Evolutionary conservation across 108 stramenopile genomes (phyloP).

Genomic region (Epithemia pelagica): DNA sequence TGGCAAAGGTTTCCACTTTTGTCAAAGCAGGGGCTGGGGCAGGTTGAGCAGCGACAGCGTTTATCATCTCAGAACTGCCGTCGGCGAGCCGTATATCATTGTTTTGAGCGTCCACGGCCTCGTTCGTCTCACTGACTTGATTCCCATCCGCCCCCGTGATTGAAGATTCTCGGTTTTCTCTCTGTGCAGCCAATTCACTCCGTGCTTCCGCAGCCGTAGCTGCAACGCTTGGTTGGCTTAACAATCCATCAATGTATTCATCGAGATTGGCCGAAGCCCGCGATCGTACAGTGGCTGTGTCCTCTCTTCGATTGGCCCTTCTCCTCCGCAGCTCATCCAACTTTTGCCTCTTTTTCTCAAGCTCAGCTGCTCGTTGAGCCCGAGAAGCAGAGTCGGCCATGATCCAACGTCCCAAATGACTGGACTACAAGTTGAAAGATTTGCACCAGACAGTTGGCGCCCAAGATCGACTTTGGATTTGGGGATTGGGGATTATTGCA

Average conservation of each 20-base stretch:
- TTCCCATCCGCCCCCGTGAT: conserved; percentile 6
- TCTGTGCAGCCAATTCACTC: neutral
- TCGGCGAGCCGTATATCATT: neutral
- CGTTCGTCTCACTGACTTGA: neutral
- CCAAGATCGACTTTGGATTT: no score
- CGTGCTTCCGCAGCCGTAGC: conserved; percentile 6
- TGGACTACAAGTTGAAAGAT: no score
- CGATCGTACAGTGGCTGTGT: conserved; percentile 8
- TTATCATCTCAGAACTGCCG: neutral
- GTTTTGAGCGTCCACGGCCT: conserved; percentile 1
- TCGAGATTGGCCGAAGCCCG: conserved; percentile 44
- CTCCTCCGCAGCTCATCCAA: conserved; percentile 74
- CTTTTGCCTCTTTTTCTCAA: conserved; percentile 69
- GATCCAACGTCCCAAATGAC: no score
- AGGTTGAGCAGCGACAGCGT: conserved; percentile 9
- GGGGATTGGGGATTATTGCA: no score
- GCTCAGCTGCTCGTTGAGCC: conserved; percentile 37
- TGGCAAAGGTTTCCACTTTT: conserved; percentile 60
- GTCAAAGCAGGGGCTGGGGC: conserved; percentile 18
- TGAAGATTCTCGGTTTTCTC: neutral
- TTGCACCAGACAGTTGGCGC: no score
- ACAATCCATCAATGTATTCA: conserved; percentile 72
- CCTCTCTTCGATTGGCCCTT: conserved; percentile 30
- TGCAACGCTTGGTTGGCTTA: conserved; percentile 30
- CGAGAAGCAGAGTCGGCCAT: conserved; percentile 20